These are phyloP conservation scores for Termitomyces heimii DNA, from an alignment of 768 basidiomycete genomes.

Conservation along the genomic window DNA sequence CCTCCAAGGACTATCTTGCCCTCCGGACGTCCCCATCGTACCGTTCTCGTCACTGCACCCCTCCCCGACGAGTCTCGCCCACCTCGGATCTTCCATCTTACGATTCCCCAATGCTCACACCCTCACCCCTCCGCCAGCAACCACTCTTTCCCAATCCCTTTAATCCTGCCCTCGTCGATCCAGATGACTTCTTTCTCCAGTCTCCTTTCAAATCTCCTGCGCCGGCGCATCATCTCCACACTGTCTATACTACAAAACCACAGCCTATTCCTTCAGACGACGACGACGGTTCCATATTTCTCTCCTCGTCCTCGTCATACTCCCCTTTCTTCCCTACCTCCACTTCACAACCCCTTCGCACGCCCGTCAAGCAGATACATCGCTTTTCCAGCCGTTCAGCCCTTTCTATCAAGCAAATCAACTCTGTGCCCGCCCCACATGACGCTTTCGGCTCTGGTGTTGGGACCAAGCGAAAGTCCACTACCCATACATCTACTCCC, in stretches of 20 bases:
- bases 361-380: slow-evolving; percentile 51
- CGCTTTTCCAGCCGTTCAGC: slow-evolving; percentile 34
- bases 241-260: slow-evolving; percentile 31
- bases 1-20: slow-evolving; percentile 31
- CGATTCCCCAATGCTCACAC: slow-evolving; percentile 57
- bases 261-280: slow-evolving; percentile 44
- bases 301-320: slow-evolving; percentile 39
- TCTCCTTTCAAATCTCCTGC: slow-evolving; percentile 46
- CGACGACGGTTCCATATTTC: slow-evolving; percentile 53
- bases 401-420: slow-evolving; percentile 31
- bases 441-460: slow-evolving; percentile 24
- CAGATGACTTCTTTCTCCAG: slow-evolving; percentile 48
- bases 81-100: slow-evolving; percentile 24
- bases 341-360: slow-evolving; percentile 46
- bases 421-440: slow-evolving; percentile 19
- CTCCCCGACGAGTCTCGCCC: slow-evolving; percentile 25
- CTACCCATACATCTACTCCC: slow-evolving; percentile 45
- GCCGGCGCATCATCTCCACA: slow-evolving; percentile 26
- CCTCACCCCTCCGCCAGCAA: slow-evolving; percentile 52
- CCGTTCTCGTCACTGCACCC: slow-evolving; percentile 24
- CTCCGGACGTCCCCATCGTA: slow-evolving; percentile 18
- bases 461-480: slow-evolving; percentile 66
- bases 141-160: slow-evolving; percentile 29
- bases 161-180: slow-evolving; percentile 23
- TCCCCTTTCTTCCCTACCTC: slow-evolving; percentile 39